Base-by-base conservation (phyloP, 1,139 yeast species). In the Kurtzmaniella natalensis region DNA sequence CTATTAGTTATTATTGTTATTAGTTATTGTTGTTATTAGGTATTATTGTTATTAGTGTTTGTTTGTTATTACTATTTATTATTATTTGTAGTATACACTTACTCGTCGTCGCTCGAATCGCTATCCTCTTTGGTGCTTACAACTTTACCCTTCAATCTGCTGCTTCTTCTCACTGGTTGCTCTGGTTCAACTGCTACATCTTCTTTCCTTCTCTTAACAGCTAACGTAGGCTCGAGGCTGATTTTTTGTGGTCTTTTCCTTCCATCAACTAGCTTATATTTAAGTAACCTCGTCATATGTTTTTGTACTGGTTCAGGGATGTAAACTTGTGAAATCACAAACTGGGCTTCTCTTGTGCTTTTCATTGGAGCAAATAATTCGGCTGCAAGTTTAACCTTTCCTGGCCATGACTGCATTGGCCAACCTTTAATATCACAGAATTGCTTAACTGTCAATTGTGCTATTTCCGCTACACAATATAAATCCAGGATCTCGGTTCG, bases 321-420 rank as follows among this genome's bases (percentile, higher is more conserved):
- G 46, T 65, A 81, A 4, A 72, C 64, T 10, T 60, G 70, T 2
- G 72, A 55, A 2, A 72, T 65, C 38, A 72, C 53, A 7, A 48
- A 48, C 40, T 71, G 76, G 1, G 75, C 74, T 42, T 70, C 76
- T 18, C 53, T 50, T 6, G 64, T 49, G 27, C 65, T 56, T 2
- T 61, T 52, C 70, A 81, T 78, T 1, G 84, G 77, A 9, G 67
- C 61, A 55, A 70, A 86, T 8, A 83, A 56, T 47, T 85, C 95
- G 9, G 68, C 57, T 0, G 94, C 81, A 18, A 87, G 57, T 23
- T 74, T 74, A 19, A 83, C 55, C 45, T 80, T 82, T 1, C 92
- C 94, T 0, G 95, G 94, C 78, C 92, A 88, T 0, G 89, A 78
- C 21, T 79, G 75, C 40, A 84, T 64, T 16, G 74, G 72, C 95